Conservation (phyloP, 2,329 filamentous ascomycete genomes). For the Penicillium sp. region DNA sequence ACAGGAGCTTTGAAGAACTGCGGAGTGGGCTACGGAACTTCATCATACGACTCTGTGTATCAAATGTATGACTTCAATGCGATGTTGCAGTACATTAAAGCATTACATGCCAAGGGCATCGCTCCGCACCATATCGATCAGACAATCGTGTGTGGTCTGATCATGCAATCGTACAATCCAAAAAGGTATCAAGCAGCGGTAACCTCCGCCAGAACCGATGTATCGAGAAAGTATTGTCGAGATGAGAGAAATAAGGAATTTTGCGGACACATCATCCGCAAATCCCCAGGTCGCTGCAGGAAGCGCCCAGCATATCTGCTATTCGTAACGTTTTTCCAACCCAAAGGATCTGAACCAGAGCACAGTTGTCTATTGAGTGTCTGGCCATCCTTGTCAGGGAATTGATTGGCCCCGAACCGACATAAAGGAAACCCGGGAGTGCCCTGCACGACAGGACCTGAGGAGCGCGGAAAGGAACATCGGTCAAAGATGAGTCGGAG, state of each 20-base stretch:
- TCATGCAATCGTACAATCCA: background rate
- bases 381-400: background rate
- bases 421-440: background rate
- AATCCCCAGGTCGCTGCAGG: background rate
- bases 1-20: background rate
- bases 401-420: background rate
- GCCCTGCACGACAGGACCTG: background rate
- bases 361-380: background rate
- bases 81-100: background rate
- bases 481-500: background rate
- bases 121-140: background rate
- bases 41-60: background rate
- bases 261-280: background rate
- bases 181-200: background rate
- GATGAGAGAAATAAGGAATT: background rate
- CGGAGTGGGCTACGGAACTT: no score
- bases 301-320: background rate
- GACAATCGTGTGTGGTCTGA: constrained; percentile 4
- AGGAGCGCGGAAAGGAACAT: background rate
- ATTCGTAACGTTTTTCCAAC: background rate
- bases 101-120: background rate
- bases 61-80: background rate
- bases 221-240: background rate
- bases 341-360: background rate
- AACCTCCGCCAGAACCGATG: background rate